Evolutionary conservation across 371 early-diverging fungal species (phyloP).

Genomic region (Enterocytospora artemiae): DNA sequence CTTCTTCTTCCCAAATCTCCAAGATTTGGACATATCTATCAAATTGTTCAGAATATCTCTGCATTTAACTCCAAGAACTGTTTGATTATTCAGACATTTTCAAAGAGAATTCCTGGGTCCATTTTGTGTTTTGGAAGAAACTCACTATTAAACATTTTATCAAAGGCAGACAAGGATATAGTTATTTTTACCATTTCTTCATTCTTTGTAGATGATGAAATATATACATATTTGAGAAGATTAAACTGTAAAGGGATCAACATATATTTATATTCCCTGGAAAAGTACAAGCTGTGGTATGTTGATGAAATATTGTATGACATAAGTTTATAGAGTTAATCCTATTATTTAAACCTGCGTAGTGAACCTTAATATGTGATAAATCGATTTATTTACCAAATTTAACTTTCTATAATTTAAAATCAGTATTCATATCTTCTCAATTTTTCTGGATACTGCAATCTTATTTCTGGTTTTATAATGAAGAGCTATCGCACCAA

Average conservation of each 20-base stretch:
- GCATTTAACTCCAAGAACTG: not conserved
- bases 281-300: not conserved
- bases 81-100: conserved; percentile 13
- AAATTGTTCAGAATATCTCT: not conserved
- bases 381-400: no score
- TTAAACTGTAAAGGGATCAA: conserved; percentile 3
- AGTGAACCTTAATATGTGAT: no score
- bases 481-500: conserved; percentile 26
- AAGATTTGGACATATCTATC: conserved; percentile 4
- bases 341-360: no score
- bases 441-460: not conserved
- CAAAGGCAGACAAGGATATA: not conserved
- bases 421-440: conserved; percentile 5
- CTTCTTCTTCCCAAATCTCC: not conserved
- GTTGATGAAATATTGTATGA: not conserved
- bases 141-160: not conserved
- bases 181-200: conserved; percentile 14
- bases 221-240: not conserved
- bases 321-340: not conserved
- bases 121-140: not conserved
- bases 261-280: conserved; percentile 14
- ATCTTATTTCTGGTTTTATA: conserved; percentile 25
- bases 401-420: no score
- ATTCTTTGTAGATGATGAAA: not conserved
- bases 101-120: not conserved